Evolutionary conservation across 169 alveolate species (phyloP).

Genomic region (Plasmodium blacklocki): DNA sequence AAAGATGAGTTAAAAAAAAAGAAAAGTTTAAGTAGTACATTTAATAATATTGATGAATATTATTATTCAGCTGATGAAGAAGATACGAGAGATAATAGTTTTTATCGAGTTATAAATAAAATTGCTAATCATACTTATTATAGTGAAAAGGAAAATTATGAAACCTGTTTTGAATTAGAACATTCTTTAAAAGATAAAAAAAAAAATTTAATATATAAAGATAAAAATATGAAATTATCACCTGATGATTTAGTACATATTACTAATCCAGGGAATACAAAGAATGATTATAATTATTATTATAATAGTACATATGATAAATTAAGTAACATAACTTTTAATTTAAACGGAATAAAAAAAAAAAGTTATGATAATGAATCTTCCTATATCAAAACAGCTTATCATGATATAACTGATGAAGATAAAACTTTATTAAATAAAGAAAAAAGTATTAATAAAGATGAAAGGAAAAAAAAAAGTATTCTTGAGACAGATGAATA

Average conservation of each 20-base stretch:
- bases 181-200: conserved; percentile 27
- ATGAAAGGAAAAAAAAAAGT: conserved; percentile 7
- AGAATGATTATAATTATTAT: not conserved
- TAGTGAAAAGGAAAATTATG: conserved; percentile 33
- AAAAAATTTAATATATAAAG: not conserved
- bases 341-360: conserved; percentile 1
- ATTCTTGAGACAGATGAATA: conserved; percentile 21
- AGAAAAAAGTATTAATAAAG: not conserved
- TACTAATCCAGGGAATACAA: not conserved
- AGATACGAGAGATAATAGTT: conserved; percentile 13
- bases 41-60: conserved; percentile 67
- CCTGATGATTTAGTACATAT: conserved; percentile 6
- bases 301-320: conserved; percentile 13
- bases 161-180: conserved; percentile 75
- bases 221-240: not conserved
- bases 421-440: not conserved
- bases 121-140: conserved; percentile 20
- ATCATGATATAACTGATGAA: conserved; percentile 58
- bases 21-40: conserved; percentile 38
- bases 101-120: conserved; percentile 18
- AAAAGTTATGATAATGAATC: not conserved
- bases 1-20: conserved; percentile 30
- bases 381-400: conserved; percentile 1
- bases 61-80: conserved; percentile 74
- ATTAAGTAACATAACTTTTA: conserved; percentile 1